Conservation (phyloP, 2,329 filamentous ascomycete genomes). For the Rutstroemia sp. region DNA sequence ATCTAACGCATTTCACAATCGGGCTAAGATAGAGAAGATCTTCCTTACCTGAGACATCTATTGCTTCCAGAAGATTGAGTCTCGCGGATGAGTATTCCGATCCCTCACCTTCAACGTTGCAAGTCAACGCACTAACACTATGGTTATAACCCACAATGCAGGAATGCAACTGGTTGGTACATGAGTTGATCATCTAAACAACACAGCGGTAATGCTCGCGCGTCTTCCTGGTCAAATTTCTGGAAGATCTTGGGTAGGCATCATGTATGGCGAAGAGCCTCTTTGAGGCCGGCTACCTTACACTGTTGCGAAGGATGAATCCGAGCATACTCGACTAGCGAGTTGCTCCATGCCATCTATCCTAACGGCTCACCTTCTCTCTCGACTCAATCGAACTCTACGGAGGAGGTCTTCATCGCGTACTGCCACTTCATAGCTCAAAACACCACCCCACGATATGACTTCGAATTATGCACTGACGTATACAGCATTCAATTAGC, state of each 20-base stretch:
- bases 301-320: slow-evolving; percentile 51
- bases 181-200: slow-evolving; percentile 50
- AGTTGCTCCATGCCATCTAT: too few species aligned
- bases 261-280: slow-evolving; percentile 55
- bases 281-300: slow-evolving; percentile 49
- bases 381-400: slow-evolving; percentile 42
- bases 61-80: neutral
- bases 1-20: too few species aligned
- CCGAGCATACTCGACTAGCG: slow-evolving; percentile 35
- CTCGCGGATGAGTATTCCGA: slow-evolving; percentile 48
- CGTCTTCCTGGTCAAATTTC: slow-evolving; percentile 54
- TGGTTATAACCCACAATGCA: slow-evolving; percentile 58
- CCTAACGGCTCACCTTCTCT: slow-evolving; percentile 18
- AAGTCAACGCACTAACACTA: slow-evolving; percentile 47
- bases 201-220: slow-evolving; percentile 53
- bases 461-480: slow-evolving; percentile 43
- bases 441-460: slow-evolving; percentile 30
- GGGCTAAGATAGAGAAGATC: too few species aligned
- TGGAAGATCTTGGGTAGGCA: slow-evolving; percentile 51
- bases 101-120: slow-evolving; percentile 47
- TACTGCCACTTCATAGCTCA: slow-evolving; percentile 41
- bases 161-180: slow-evolving; percentile 52
- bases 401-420: slow-evolving; percentile 42
- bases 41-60: too few species aligned
- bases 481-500: slow-evolving; percentile 47